Percentiles rank a stretch among this genome's conserved stretches.
These are phyloP conservation scores for Dactylis glomerata DNA, from an alignment of 176 grass and related monocot species.

Conservation along the genomic window DNA sequence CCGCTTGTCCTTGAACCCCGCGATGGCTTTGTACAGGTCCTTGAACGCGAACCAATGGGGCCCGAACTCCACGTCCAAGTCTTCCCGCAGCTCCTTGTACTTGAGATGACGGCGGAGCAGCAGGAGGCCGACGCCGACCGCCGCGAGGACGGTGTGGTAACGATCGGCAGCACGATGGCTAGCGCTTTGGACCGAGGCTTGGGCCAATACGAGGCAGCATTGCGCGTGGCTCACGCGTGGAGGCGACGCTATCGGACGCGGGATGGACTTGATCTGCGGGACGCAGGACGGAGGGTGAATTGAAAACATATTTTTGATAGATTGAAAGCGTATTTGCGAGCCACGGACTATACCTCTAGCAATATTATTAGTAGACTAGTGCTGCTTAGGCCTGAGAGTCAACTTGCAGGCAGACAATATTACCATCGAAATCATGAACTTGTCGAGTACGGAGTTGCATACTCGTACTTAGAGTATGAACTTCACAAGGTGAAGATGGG, in stretches of 20 bases:
- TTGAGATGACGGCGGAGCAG: constrained; percentile 9
- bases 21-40: constrained; percentile 36
- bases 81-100: constrained; percentile 44
- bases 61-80: constrained; percentile 44
- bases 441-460: neutral
- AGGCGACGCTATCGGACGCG: too few relatives aligned
- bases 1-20: constrained; percentile 32
- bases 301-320: too few relatives aligned
- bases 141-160: constrained; percentile 29
- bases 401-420: neutral
- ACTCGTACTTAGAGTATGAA: neutral
- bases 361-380: too few relatives aligned
- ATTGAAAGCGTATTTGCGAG: too few relatives aligned
- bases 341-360: too few relatives aligned
- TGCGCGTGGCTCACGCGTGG: too few relatives aligned
- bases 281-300: too few relatives aligned
- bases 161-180: constrained; percentile 19
- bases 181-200: constrained; percentile 36
- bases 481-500: neutral
- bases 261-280: too few relatives aligned
- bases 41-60: constrained; percentile 39
- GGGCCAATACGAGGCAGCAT: constrained; percentile 41
- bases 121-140: neutral
- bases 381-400: neutral
- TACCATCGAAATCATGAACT: neutral